Evolutionary conservation across 2,329 filamentous ascomycete genomes (phyloP), one percentile per base, ranked within the genome.

Genomic region (Hirsutella rhossiliensis): DNA sequence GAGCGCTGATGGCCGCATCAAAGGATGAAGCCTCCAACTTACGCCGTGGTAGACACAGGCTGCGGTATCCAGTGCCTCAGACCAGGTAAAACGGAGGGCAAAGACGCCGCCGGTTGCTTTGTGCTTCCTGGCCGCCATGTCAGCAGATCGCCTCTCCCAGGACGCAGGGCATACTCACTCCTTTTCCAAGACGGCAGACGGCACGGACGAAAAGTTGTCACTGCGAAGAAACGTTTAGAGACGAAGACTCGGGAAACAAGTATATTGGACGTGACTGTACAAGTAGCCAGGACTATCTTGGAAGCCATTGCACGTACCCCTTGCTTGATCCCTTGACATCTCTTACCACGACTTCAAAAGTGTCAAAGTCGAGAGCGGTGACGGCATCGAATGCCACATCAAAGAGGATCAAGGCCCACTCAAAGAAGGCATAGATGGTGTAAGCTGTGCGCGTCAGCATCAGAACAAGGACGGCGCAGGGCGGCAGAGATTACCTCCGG

Each of bases 301-400:
- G 90, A 76, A 96, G 88, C 84, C 84, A 84, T 70, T 82, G 79
- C 70, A 98, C 92, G 78, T 98, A 98, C 92, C 90, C 89, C 86
- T 90, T 89, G 73, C 85, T 92, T 60, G 82, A 68, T 52, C 88
- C 89, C 69, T 88, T 90, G 53, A 89, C 76, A 69, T 97, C 90
- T 70, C 79, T 87, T 51, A 98, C 74, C 54, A 88, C 75, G 56
- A 98, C 69, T 63, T 97, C 90, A 59, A 97, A 85, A 44, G 82
- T 79, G 50, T 81, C 75, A 68, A 97, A 98, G 69, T 98, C 92
- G 56, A 94, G 70, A 45, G 87, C 83, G 11, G 92, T 97, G 47
- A 97, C 84, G 43, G 92, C 87, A 68, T 98, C 92, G 66, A 98
- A 98, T 28, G 78, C 90, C 46, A 98, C 88, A 63, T 98, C 92